phyloP scores from a whole-genome alignment of 2,329 filamentous ascomycete species.

The Aspergillus thermomutatus region DNA sequence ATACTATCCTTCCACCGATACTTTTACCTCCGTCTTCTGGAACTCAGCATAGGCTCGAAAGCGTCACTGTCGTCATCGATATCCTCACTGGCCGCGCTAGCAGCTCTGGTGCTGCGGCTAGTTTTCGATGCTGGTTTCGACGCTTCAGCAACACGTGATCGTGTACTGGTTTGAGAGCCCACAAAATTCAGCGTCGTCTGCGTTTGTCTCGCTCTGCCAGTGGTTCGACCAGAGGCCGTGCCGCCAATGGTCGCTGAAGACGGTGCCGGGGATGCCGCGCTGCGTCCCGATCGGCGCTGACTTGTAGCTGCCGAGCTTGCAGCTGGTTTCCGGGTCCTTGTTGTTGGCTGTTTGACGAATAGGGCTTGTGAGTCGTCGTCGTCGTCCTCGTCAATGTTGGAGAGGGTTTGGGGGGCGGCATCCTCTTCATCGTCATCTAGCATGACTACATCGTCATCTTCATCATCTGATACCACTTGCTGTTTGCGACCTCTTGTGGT shows the following conservation, averaged over 20 bases:
- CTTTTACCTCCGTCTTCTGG: slow-evolving; percentile 22
- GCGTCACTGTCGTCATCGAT: slow-evolving; percentile 45
- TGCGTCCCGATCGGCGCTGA: slow-evolving; percentile 24
- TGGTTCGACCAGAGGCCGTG: slow-evolving; percentile 23
- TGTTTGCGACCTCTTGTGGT: slow-evolving; percentile 26
- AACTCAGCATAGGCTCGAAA: slow-evolving; percentile 41
- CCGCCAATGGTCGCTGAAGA: slow-evolving; percentile 30
- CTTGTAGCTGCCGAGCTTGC: slow-evolving; percentile 16
- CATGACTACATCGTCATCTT: slow-evolving; percentile 41
- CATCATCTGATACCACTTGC: slow-evolving; percentile 35
- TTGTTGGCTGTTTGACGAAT: slow-evolving; percentile 39
- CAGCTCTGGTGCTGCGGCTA: slow-evolving; percentile 29
- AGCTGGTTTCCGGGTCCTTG: slow-evolving; percentile 23
- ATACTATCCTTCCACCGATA: background rate
- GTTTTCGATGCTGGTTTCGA: slow-evolving; percentile 21
- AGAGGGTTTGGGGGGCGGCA: slow-evolving; percentile 25
- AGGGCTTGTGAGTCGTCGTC: slow-evolving; percentile 39
- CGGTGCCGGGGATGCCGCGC: slow-evolving; percentile 30
- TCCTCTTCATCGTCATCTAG: slow-evolving; percentile 32
- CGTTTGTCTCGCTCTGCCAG: slow-evolving; percentile 25
- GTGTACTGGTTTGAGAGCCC: slow-evolving; percentile 34
- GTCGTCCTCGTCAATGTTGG: slow-evolving; percentile 27
- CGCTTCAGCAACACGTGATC: slow-evolving; percentile 13
- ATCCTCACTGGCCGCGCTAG: slow-evolving; percentile 39
- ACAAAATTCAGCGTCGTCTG: slow-evolving; percentile 44